Conservation (phyloP, 192 early-diverging fungal species). For the Coemansia umbellata region DNA sequence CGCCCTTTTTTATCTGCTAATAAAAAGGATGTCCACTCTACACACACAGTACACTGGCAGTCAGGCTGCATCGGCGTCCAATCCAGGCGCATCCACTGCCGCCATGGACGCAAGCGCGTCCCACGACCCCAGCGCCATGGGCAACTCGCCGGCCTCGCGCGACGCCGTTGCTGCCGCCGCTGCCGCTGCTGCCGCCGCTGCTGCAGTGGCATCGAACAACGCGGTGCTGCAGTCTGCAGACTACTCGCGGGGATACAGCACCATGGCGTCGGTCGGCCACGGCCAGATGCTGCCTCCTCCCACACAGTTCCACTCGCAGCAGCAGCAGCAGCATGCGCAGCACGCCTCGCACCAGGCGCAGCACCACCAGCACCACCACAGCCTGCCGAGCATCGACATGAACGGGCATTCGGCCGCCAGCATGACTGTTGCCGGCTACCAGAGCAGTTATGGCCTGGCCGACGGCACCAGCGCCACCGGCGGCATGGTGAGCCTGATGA, state of each 20-base stretch:
- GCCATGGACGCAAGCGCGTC: conserved; percentile 11
- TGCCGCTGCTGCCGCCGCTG: conserved; percentile 28
- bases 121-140: conserved; percentile 22
- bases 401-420: conserved; percentile 39
- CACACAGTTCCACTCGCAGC: conserved; percentile 32
- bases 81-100: conserved; percentile 21
- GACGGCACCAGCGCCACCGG: conserved; percentile 30
- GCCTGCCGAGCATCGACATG: conserved; percentile 49
- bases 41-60: conserved; percentile 48
- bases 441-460: conserved; percentile 50
- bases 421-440: conserved; percentile 38
- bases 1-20: too few species aligned
- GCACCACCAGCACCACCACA: conserved; percentile 36
- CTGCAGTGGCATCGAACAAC: conserved; percentile 20
- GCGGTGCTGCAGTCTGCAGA: conserved; percentile 26
- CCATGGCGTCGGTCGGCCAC: conserved; percentile 37
- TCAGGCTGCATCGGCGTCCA: conserved; percentile 29
- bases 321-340: conserved; percentile 18
- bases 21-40: conserved; percentile 40
- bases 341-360: conserved; percentile 21
- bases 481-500: conserved; percentile 42
- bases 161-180: conserved; percentile 39
- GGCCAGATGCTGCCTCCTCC: conserved; percentile 48
- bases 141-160: conserved; percentile 32
- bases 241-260: conserved; percentile 43